Evolutionary conservation across 306 rosid genomes (phyloP), one percentile per base, ranked within the genome.

Genomic region (Senna tora): DNA sequence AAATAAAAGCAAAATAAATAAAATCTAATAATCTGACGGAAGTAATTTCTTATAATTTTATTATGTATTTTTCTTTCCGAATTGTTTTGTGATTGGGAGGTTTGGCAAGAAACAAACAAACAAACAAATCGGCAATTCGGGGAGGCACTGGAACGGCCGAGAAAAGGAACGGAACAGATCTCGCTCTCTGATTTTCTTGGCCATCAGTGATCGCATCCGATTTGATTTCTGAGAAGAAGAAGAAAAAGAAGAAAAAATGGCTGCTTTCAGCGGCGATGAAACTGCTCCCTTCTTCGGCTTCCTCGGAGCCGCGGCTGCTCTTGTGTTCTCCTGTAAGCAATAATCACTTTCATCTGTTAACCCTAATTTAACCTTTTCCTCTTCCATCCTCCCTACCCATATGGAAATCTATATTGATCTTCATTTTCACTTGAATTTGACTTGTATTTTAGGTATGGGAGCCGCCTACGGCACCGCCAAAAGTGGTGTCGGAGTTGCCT

Each of bases 211-310:
- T 58, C 22, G 12, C 30, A 43, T 36, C 77, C 20, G 67, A 32
- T 16, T 25, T 1, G 28, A 21, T 16, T 21, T 21, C 1, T 9
- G 60, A 9, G 59, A 39, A 42, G 76, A 78, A n/a, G n/a, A n/a
- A n/a, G n/a, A n/a, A n/a, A n/a, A n/a, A n/a, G n/a, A n/a, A n/a
- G n/a, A n/a, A n/a, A n/a, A n/a, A 54, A 79, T 81, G 80, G 52
- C 81, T 74, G 55, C 73, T 4, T 88, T 88, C 90, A 79, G 83
- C 68, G 90, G 93, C 66, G 93, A 88, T 6, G 93, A 84, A 82
- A 88, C 93, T 8, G 90, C 93, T 33, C 93, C 93, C 0, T 88
- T 88, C 82, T 88, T 88, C 42, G 93, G 90, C 80, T 88, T 86
- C 84, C 88, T 84, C 30, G 90, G 93, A 17, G 93, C 90, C 41